phyloP scores from a whole-genome alignment of 106 monocot genomes.

The Allium cepa region DNA sequence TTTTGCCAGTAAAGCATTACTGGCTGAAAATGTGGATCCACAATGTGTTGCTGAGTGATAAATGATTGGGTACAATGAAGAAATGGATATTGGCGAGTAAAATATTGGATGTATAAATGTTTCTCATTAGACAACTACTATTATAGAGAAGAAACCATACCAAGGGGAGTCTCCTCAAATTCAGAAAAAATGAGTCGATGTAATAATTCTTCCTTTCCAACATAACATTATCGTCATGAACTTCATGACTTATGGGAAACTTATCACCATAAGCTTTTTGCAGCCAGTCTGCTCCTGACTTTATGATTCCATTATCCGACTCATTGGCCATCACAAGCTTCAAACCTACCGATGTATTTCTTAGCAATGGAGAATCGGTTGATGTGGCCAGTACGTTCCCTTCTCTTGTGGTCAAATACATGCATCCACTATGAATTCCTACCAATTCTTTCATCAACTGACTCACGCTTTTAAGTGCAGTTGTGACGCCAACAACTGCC shows the following conservation, averaged over 20 bases:
- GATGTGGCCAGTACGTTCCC: slow-evolving; percentile 56
- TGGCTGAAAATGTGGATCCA: too few species aligned
- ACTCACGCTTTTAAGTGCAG: slow-evolving; percentile 43
- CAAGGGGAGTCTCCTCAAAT: slow-evolving; percentile 46
- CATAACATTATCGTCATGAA: slow-evolving; percentile 43
- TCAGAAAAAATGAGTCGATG: slow-evolving; percentile 52
- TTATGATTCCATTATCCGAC: slow-evolving; percentile 32
- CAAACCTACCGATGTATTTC: slow-evolving; percentile 29
- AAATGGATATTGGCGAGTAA: too few species aligned
- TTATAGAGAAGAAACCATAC: slow-evolving; percentile 14
- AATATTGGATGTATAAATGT: too few species aligned
- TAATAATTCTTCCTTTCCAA: slow-evolving; percentile 33
- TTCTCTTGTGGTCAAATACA: slow-evolving; percentile 43
- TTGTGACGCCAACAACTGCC: slow-evolving; percentile 43
- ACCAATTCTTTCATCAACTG: slow-evolving; percentile 53
- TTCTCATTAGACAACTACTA: too few species aligned
- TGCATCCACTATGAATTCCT: slow-evolving; percentile 38
- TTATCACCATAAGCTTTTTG: slow-evolving; percentile 30
- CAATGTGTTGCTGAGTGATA: too few species aligned
- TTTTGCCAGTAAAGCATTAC: too few species aligned
- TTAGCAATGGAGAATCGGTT: slow-evolving; percentile 36
- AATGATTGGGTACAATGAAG: too few species aligned
- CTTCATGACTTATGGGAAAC: slow-evolving; percentile 39
- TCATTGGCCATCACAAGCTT: slow-evolving; percentile 44
- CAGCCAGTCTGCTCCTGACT: slow-evolving; percentile 45